phyloP scores from a whole-genome alignment of 306 rosid species.

The Cicer pinnatifidum region DNA sequence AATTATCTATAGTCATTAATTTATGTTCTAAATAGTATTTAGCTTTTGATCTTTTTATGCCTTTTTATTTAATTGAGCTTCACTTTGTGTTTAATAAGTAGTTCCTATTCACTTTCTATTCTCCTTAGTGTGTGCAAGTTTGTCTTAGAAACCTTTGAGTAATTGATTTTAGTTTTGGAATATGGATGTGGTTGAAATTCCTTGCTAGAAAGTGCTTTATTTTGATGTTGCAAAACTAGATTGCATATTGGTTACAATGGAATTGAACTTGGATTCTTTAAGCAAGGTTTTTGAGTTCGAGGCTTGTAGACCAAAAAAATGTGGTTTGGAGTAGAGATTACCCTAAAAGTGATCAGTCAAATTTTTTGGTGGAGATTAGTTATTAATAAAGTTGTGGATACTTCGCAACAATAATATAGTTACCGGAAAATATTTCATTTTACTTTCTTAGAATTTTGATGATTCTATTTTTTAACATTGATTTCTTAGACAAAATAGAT shows the following conservation, averaged over 20 bases:
- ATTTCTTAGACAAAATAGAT: background rate
- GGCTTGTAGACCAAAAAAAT: no score
- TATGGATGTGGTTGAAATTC: background rate
- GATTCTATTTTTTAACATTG: background rate
- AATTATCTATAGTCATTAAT: constrained; percentile 24
- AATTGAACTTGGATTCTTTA: no score
- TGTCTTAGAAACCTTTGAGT: constrained; percentile 7
- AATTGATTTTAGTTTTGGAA: constrained; percentile 6
- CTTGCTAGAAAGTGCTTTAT: constrained; percentile 18
- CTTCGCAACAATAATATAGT: no score
- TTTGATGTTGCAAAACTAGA: background rate
- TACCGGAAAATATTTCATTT: background rate
- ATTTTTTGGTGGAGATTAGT: no score
- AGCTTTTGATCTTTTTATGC: constrained; percentile 8
- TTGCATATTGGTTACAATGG: no score
- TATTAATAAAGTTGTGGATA: no score
- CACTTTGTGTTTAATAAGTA: constrained; percentile 12
- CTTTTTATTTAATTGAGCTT: constrained; percentile 18
- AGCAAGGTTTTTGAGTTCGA: no score
- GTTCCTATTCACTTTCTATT: constrained; percentile 20
- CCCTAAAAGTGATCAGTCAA: no score
- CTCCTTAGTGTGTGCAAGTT: background rate
- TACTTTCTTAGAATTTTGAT: constrained; percentile 15
- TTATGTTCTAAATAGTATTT: constrained; percentile 16
- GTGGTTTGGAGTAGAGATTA: no score